Evolutionary conservation across 768 basidiomycete species (phyloP), one percentile per base, ranked within the genome.

Genomic region (Hirschioporus abietinus): DNA sequence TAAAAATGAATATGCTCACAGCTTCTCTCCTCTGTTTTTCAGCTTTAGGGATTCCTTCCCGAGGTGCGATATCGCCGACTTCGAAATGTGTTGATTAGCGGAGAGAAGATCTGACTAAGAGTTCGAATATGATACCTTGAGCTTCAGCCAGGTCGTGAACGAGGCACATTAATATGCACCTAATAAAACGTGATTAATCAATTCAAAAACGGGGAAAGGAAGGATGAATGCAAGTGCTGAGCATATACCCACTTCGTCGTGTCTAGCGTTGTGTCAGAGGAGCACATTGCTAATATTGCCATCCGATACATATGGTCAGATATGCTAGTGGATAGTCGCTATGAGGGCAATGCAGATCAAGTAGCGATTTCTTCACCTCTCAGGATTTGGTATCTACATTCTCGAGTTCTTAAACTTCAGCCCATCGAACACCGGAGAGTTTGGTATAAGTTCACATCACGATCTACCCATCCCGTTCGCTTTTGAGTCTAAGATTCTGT

Each of bases 231-330:
- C 58, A 58, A 24, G 23, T 30, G 15, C 4, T 25, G 18, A 35
- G 24, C 30, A 57, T 8, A 65, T 35, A 73, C 85, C 64, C 67
- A 93, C 93, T 90, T 90, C 71, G 90, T 76, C 27, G 91, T 76
- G 75, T 93, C 91, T 8, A 94, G 82, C 0, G 80, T 82, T n/a
- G 77, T 63, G 72, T 93, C 93, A 0, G 93, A 88, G 6, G 87
- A 84, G 68, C 94, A 91, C 87, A 99, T 89, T 4, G 95, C 89
- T 58, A 99, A 83, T n/a, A 98, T 75, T 1, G 94, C 90, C 96
- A 99, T 98, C 61, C 96, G 83, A 75, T 95, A 93, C 96, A 97
- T 98, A 72, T 98, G 96, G 76, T 99, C 96, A 8, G 94, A 89
- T 69, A 98, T 96, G 70, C 92, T 94, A 67, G 26, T 26, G 15